phyloP scores from a whole-genome alignment of 495 filamentous ascomycete genomes.

The Hypoxylon rickii region DNA sequence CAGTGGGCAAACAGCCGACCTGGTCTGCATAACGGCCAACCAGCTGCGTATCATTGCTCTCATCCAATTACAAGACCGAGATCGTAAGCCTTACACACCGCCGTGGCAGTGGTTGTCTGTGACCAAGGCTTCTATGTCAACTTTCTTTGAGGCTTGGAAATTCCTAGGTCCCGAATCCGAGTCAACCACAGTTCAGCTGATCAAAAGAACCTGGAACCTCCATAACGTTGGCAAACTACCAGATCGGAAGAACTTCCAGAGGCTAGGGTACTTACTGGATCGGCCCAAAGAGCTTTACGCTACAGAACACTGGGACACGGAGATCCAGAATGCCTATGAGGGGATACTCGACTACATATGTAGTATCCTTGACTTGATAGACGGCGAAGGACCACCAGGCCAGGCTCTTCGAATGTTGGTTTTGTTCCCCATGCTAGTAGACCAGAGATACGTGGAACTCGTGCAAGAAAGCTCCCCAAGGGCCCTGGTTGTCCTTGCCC shows the following conservation, averaged over 20 bases:
- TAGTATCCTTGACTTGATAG: conserved; percentile 36
- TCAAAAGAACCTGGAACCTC: conserved; percentile 8
- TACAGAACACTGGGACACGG: conserved; percentile 38
- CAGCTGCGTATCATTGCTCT: conserved; percentile 38
- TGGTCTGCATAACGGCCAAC: conserved; percentile 40
- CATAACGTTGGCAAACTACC: conserved; percentile 12
- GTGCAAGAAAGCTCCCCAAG: conserved; percentile 42
- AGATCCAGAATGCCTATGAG: conserved; percentile 42
- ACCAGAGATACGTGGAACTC: conserved; percentile 39
- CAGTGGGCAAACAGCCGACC: conserved; percentile 40
- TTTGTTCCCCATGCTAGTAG: conserved; percentile 45
- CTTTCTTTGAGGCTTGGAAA: conserved; percentile 30
- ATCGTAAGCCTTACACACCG: conserved; percentile 40
- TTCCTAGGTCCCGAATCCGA: conserved; percentile 23
- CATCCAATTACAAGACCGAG: conserved; percentile 37
- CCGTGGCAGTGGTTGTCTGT: conserved; percentile 46
- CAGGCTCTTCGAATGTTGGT: conserved; percentile 40
- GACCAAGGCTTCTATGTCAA: conserved; percentile 18
- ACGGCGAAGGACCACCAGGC: conserved; percentile 25
- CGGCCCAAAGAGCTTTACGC: conserved; percentile 5
- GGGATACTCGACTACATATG: conserved; percentile 42
- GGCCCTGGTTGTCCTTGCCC: conserved; percentile 45
- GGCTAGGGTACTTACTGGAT: conserved; percentile 14
- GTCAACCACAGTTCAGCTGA: conserved; percentile 14
- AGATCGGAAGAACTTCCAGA: not conserved